Base-by-base conservation (phyloP, 2,329 filamentous ascomycete species). In the Trichoderma endophyticum region DNA sequence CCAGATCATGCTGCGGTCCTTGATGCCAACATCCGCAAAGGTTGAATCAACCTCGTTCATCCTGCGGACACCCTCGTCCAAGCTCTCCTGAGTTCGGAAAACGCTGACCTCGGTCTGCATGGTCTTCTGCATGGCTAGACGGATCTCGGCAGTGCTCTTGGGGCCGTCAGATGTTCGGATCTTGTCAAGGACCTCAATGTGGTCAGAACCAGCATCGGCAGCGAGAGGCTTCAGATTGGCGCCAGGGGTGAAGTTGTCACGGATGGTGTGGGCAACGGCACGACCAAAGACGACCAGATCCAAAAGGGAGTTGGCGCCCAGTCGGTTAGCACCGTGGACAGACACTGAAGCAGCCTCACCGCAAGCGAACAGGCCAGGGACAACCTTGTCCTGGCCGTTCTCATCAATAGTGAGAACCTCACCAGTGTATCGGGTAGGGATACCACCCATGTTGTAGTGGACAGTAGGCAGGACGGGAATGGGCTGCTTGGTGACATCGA, bases 361-460 rank as follows among this genome's bases (percentile, higher is more conserved):
- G 78, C 95, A 98, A 78, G 96, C 96, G 82, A 95, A 98, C 75
- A 99, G 90, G 83, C 95, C 95, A 72, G 94, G 94, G 26, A 99
- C 96, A 77, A 97, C 89, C 88, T 97, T 89, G 86, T 98, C 96
- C 72, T 97, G 90, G 76, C 96, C 96, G 74, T 89, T 82, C 80
- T 93, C 91, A 77, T 98, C 94, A 67, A 97, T 86, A 21, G 94
- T 97, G 77, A 99, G 84, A 73, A 98, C 96, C 85, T 99, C 94
- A 83, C 96, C 95, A 74, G 94, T 98, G 88, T 97, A 98, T 80
- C 93, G 94, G 77, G 96, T 98, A 67, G 95, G 95, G 77, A 99
- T 98, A 88, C 96, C 95, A 84, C 95, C 95, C 96, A 98, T 99
- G 89, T 98, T 98, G 89, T 99, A 99, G 88, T 99, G 95, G 77